A percentile compares a stretch with the other conserved stretches of the same genome.
These are phyloP conservation scores for Pyricularia sp. DNA, from an alignment of 2,329 filamentous ascomycete genomes.

Conservation along the genomic window DNA sequence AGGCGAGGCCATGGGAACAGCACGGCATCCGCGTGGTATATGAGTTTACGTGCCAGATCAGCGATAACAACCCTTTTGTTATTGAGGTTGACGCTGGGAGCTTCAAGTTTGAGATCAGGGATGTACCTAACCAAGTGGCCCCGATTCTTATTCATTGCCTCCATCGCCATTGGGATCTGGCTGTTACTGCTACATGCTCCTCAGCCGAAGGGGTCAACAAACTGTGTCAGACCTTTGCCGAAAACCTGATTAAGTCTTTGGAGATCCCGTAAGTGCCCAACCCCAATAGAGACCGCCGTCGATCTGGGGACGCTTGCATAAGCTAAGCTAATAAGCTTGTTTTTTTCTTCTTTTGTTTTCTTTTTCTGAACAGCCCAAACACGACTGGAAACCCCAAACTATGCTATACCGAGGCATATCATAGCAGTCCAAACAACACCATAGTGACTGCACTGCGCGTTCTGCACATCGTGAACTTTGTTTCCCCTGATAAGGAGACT, in stretches of 20 bases:
- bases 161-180: slow-evolving; percentile 20
- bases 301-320: neutral
- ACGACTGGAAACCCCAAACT: neutral
- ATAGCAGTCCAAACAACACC: neutral
- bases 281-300: neutral
- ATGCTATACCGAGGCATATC: neutral
- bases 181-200: slow-evolving; percentile 14
- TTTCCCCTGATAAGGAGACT: slow-evolving; percentile 8
- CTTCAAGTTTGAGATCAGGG: slow-evolving; percentile 16
- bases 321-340: neutral
- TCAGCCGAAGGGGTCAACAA: slow-evolving; percentile 11
- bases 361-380: neutral
- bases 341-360: too few relatives aligned
- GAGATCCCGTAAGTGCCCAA: slow-evolving; percentile 13
- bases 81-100: slow-evolving; percentile 13
- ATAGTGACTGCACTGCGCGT: slow-evolving; percentile 4
- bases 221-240: slow-evolving; percentile 15
- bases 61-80: slow-evolving; percentile 9
- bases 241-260: slow-evolving; percentile 15
- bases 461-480: slow-evolving; percentile 4
- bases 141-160: slow-evolving; percentile 20
- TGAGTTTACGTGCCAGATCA: slow-evolving; percentile 13
- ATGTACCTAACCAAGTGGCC: slow-evolving; percentile 7
- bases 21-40: slow-evolving; percentile 10
- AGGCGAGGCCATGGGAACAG: neutral